Base-by-base conservation (phyloP, 2,329 filamentous ascomycete species). In the Aspergillus flavus region DNA sequence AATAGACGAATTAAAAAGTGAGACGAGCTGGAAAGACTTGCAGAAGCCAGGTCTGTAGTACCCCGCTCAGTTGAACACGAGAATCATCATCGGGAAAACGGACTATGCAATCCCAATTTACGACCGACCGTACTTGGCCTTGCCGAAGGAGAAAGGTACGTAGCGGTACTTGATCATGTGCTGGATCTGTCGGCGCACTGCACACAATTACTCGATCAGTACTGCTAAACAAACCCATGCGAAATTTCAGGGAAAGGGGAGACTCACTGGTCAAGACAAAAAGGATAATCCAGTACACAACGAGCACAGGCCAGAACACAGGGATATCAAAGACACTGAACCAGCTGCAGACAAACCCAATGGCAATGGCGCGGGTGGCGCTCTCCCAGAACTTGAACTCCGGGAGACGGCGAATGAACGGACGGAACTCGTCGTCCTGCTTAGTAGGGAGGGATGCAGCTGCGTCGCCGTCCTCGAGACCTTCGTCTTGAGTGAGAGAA, bases 91-190 rank as follows among this genome's bases (percentile, higher is more conserved):
- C 16, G n/a, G 57, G 59, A 34, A 34, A 21, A 45, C 58, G 39
- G 55, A 63, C 53, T 45, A 54, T 61, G 14, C 57, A 26, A 23
- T 52, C 23, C n/a, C 55, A 50, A 56, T 59, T 69, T 68, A 76
- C 72, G 73, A 75, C 16, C 75, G 76, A 61, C 81, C 80, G 79
- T 95, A 96, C 76, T 87, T 89, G 68, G 91, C 85, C 87, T 97
- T 97, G 80, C 94, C 94, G 69, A 96, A 88, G 46, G 92, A 90
- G 83, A 97, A 97, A 46, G 94, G 93, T 34, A 97, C 93, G 77
- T 97, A 99, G 82, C 94, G 92, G 84, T 98, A 99, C 85, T 98
- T 99, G 86, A 99, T 94, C 95, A 99, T 99, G 83, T 98, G 95
- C 83, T 99, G 95, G 72, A 99, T 99, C 83, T 99, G 95, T 85